phyloP scores from a whole-genome alignment of 75 land plant genomes.

The Selaginella moellendorffii region DNA sequence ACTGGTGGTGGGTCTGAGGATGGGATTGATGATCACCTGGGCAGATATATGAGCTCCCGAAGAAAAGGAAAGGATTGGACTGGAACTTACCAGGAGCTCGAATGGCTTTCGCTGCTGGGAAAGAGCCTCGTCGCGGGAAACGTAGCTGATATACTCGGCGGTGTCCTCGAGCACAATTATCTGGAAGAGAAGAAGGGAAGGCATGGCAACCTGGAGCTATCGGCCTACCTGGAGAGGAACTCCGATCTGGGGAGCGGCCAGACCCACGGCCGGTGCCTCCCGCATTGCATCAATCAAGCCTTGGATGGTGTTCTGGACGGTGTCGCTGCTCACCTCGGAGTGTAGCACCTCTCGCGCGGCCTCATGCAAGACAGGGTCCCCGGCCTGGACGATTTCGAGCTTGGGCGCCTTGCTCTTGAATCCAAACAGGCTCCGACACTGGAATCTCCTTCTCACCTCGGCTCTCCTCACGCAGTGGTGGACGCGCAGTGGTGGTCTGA shows the following conservation, averaged over 20 bases:
- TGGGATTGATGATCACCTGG: conserved; percentile 80
- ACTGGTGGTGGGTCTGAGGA: conserved; percentile 38
- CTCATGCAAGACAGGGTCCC: conserved; percentile 93
- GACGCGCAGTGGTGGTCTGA: too few relatives aligned
- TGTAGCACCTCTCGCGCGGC: conserved; percentile 43
- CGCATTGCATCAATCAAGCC: conserved; percentile 79
- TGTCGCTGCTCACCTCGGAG: conserved; percentile 55
- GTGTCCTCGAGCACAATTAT: conserved; percentile 91
- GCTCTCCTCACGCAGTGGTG: too few relatives aligned
- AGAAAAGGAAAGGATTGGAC: background rate
- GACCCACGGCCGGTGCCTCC: conserved; percentile 76
- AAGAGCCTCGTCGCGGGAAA: conserved; percentile 47
- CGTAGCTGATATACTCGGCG: conserved; percentile 63
- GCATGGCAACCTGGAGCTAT: conserved; percentile 4
- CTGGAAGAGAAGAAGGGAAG: conserved; percentile 25
- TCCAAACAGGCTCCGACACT: background rate
- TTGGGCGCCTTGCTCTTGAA: background rate
- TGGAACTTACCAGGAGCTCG: conserved; percentile 57
- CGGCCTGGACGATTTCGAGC: conserved; percentile 37
- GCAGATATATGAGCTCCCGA: background rate
- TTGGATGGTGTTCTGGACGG: conserved; percentile 65
- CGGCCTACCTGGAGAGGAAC: conserved; percentile 74
- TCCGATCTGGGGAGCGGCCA: conserved; percentile 97
- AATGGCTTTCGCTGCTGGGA: conserved; percentile 73
- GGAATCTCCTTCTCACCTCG: too few relatives aligned